Conservation (phyloP, 345 rosid genomes). For the Combretum micranthum region DNA sequence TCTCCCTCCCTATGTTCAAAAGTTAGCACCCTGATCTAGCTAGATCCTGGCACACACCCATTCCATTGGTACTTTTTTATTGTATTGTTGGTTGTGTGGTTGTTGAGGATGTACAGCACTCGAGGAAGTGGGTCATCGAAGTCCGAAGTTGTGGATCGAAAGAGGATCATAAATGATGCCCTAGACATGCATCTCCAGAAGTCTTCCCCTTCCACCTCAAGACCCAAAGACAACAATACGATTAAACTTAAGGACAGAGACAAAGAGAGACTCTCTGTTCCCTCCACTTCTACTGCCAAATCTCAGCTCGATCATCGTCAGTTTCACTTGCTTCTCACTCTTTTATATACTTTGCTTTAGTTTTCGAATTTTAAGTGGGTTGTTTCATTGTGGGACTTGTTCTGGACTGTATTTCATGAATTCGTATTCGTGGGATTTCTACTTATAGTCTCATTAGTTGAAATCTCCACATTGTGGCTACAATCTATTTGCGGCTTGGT, state of each 20-base stretch:
- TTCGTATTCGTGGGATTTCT: too few species aligned
- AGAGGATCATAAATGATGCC: slow-evolving; percentile 74
- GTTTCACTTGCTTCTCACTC: slow-evolving; percentile 8
- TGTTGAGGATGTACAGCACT: slow-evolving; percentile 41
- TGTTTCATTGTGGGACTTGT: not conserved
- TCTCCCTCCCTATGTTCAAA: too few species aligned
- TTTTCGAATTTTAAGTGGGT: not conserved
- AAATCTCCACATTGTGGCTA: too few species aligned
- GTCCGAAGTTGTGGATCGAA: slow-evolving; percentile 85
- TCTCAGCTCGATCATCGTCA: slow-evolving; percentile 57
- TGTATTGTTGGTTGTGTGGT: too few species aligned
- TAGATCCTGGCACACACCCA: too few species aligned
- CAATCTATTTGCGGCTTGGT: too few species aligned
- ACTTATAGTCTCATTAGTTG: too few species aligned
- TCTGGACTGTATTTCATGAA: not conserved
- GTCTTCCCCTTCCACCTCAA: slow-evolving; percentile 82
- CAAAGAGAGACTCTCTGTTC: slow-evolving; percentile 49
- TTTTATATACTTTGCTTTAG: not conserved
- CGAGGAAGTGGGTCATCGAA: slow-evolving; percentile 74
- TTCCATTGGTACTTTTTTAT: too few species aligned
- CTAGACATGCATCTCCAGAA: slow-evolving; percentile 88
- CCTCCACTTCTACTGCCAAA: slow-evolving; percentile 72
- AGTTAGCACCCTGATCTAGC: too few species aligned
- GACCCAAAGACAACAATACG: slow-evolving; percentile 54
- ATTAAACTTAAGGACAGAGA: slow-evolving; percentile 50